These are phyloP conservation scores for Fallopia convolvulus DNA, from an alignment of 148 eudicot genomes.

Conservation along the genomic window DNA sequence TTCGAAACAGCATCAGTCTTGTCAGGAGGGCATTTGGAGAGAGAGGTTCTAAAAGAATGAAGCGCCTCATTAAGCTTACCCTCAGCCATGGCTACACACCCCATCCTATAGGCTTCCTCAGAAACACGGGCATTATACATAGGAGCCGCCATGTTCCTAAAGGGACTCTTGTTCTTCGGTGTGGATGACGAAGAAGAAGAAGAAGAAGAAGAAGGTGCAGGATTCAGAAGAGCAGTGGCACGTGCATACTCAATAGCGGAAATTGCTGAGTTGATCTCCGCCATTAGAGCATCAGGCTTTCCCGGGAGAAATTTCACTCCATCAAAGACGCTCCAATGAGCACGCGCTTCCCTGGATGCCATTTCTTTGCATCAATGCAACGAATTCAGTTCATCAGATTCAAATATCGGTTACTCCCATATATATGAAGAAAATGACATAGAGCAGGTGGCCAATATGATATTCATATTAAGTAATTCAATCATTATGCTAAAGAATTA, in stretches of 20 bases:
- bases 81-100: slow-evolving; percentile 53
- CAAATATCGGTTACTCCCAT: neutral
- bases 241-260: slow-evolving; percentile 50
- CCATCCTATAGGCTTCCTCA: slow-evolving; percentile 66
- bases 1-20: slow-evolving; percentile 61
- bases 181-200: slow-evolving; percentile 17
- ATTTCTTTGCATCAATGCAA: slow-evolving; percentile 17
- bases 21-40: slow-evolving; percentile 72
- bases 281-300: slow-evolving; percentile 61
- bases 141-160: slow-evolving; percentile 14
- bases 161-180: slow-evolving; percentile 23
- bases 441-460: neutral
- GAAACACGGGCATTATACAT: slow-evolving; percentile 54
- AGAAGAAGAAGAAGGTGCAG: slow-evolving; percentile 19
- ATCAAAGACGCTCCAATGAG: slow-evolving; percentile 62
- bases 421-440: too few species aligned
- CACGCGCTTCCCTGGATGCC: slow-evolving; percentile 35
- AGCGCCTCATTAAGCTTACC: slow-evolving; percentile 71
- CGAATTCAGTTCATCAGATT: neutral
- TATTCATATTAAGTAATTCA: too few species aligned
- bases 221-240: slow-evolving; percentile 29
- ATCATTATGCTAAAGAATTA: too few species aligned
- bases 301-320: slow-evolving; percentile 37
- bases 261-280: slow-evolving; percentile 64
- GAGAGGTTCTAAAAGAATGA: slow-evolving; percentile 55